Evolutionary conservation across 192 early-diverging fungal genomes (phyloP), one percentile per base, ranked within the genome.

Genomic region (Thoreauomyces humboldtii): DNA sequence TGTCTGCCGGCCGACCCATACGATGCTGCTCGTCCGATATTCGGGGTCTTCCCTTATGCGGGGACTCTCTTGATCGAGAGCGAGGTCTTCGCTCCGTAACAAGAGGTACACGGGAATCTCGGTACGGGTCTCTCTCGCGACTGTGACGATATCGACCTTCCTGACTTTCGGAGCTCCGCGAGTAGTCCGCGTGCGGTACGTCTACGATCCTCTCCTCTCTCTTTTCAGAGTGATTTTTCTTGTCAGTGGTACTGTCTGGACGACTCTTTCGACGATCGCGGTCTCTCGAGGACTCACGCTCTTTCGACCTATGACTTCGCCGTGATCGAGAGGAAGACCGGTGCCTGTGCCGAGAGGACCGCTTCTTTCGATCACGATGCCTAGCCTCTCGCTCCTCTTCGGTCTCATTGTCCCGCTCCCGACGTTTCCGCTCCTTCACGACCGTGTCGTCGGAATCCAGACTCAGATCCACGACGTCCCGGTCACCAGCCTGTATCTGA

Each of bases 311-410:
- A 17, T 36, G 19, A n/a, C 59, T 12, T 2, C 34, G 44, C 27
- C 48, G 25, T 12, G 34, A 34, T 27, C 61, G 46, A 15, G 61
- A 63, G 17, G 61, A 51, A 2, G 61, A 63, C 32, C 61, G 46
- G 22, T 63, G 44, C 21, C 61, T 37, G 41, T 60, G 61, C 17
- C 50, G 45, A 22, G 61, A 63, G 5, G 61, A 63, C 17, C 61
- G 61, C 24, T 34, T 52, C 33, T 53, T 34, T 38, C 34, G 34
- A 19, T 52, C 31, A 15, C 61, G 2, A n/a, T n/a, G 11, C 24
- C 36, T 33, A 51, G 19, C 46, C 28, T 17, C 25, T 4, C 35
- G 28, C 12, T 34, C 35, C 12, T 9, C 38, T 36, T 29, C 34
- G 22, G 15, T 31, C 48, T 27, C 35, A 0, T 24, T n/a, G 31